Evolutionary conservation across 1,139 yeast genomes (phyloP), one percentile per base, ranked within the genome.

Genomic region (Meyerozyma elateridarum): DNA sequence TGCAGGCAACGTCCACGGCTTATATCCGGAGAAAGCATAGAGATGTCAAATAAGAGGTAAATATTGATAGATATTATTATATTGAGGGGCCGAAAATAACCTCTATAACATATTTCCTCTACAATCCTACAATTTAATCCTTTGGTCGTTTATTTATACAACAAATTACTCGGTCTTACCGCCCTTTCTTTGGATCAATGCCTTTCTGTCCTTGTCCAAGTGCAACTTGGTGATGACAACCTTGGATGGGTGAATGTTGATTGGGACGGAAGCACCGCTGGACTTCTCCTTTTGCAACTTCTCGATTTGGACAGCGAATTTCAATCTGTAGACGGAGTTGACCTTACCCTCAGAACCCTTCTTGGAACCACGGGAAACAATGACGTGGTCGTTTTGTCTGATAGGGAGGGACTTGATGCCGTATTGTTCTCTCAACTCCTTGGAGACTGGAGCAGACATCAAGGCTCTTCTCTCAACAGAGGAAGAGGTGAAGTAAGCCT

Each of bases 331-430:
- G 56, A 91, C 98, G 51, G 95, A 84, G 58, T 91, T 76, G 67
- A 93, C 81, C 77, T 88, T 87, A 73, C 98, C 99, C 78, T 91
- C 98, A 61, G 91, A 89, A 69, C 97, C 98, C 81, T 91, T 93
- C 85, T 85, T 85, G 62, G 98, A 85, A 65, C 99, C 99, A 76
- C 99, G 91, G 69, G 82, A 89, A 64, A 93, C 91, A 56, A 76
- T 68, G 57, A 93, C 96, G 72, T 85, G 91, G 69, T 93, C 99
- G 56, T 89, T 94, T 76, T 85, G 85, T 83, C 96, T 93, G 79
- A 93, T 82, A 71, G 99, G 99, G 56, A 93, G 76, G 54, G 96
- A 76, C 69, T 80, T 87, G 75, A 91, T 77, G 71, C 88, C 88
- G 87, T 88, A 91, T 78, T 93, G 84, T 70, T 83, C 93, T 73